phyloP scores from a whole-genome alignment of 1,139 yeast species.

The Yamadazyma membranifaciens region DNA sequence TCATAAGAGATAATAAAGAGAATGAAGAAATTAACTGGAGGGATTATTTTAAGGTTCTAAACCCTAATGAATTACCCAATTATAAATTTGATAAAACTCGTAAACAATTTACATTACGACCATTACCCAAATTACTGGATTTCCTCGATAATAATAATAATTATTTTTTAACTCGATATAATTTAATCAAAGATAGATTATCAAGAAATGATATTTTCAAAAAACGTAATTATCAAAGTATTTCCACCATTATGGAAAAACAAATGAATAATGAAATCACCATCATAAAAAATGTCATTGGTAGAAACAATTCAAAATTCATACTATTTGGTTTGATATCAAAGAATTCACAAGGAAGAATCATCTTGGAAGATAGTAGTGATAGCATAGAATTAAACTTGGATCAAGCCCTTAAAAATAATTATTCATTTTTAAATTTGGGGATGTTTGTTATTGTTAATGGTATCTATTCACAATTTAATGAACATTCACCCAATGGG shows the following conservation, averaged over 20 bases:
- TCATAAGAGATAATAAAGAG: conserved; percentile 12
- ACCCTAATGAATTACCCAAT: conserved; percentile 64
- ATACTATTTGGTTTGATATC: conserved; percentile 75
- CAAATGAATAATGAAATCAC: conserved; percentile 56
- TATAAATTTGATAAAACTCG: conserved; percentile 64
- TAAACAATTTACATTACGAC: conserved; percentile 54
- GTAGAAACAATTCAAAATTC: conserved; percentile 77
- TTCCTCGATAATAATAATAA: conserved; percentile 24
- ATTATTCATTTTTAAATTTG: conserved; percentile 68
- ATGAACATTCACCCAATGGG: conserved; percentile 42
- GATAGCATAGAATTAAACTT: conserved; percentile 75
- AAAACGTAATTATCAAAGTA: conserved; percentile 42
- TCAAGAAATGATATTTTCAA: conserved; percentile 76
- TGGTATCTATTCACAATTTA: conserved; percentile 76
- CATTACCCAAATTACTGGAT: conserved; percentile 16
- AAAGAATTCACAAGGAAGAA: conserved; percentile 62
- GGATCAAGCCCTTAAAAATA: conserved; percentile 60
- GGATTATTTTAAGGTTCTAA: conserved; percentile 67
- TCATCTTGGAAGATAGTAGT: conserved; percentile 77
- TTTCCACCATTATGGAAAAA: conserved; percentile 26
- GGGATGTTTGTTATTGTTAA: conserved; percentile 84
- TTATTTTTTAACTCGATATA: conserved; percentile 46
- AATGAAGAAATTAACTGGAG: conserved; percentile 54
- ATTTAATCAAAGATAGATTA: conserved; percentile 64
- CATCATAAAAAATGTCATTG: conserved; percentile 76